Conservation (phyloP, 495 filamentous ascomycete genomes). For the Recurvomyces mirabilis region DNA sequence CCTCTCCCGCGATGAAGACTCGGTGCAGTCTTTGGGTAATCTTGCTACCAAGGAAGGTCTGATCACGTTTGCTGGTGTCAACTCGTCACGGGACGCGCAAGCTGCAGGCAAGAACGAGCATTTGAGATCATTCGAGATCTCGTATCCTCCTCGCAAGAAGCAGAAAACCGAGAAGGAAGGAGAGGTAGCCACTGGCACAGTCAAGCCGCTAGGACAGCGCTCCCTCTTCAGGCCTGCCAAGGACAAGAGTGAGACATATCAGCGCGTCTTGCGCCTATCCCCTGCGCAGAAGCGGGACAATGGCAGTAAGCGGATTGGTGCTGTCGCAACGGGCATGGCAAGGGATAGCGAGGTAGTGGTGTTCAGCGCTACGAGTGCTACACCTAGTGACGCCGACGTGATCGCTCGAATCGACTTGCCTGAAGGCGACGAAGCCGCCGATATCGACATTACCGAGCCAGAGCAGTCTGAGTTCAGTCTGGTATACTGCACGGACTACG, state of each 20-base stretch:
- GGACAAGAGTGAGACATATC: slow-evolving; percentile 57
- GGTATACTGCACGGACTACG: slow-evolving; percentile 69
- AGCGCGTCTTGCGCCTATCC: slow-evolving; percentile 64
- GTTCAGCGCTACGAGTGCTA: slow-evolving; percentile 52
- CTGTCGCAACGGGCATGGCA: slow-evolving; percentile 62
- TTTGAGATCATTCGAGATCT: slow-evolving; percentile 65
- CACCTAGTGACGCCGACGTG: slow-evolving; percentile 45
- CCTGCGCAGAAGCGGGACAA: slow-evolving; percentile 40
- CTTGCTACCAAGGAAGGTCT: slow-evolving; percentile 40
- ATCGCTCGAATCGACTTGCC: slow-evolving; percentile 54
- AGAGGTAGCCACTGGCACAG: slow-evolving; percentile 33
- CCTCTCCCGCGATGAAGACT: slow-evolving; percentile 81
- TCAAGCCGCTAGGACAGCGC: slow-evolving; percentile 28
- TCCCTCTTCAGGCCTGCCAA: slow-evolving; percentile 49
- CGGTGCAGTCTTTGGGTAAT: slow-evolving; percentile 68
- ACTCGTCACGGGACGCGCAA: slow-evolving; percentile 61
- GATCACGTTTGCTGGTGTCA: slow-evolving; percentile 70
- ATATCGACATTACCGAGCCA: slow-evolving; percentile 61
- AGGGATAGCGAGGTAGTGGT: slow-evolving; percentile 67
- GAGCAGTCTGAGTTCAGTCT: slow-evolving; percentile 51
- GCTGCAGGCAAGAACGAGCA: slow-evolving; percentile 76
- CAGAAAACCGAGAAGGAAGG: slow-evolving; percentile 21
- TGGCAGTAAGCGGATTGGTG: slow-evolving; percentile 49
- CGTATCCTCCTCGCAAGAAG: slow-evolving; percentile 35
- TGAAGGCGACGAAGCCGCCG: slow-evolving; percentile 59